Evolutionary conservation across 208 protist species (phyloP).

Genomic region (Trichomonas gallinae): DNA sequence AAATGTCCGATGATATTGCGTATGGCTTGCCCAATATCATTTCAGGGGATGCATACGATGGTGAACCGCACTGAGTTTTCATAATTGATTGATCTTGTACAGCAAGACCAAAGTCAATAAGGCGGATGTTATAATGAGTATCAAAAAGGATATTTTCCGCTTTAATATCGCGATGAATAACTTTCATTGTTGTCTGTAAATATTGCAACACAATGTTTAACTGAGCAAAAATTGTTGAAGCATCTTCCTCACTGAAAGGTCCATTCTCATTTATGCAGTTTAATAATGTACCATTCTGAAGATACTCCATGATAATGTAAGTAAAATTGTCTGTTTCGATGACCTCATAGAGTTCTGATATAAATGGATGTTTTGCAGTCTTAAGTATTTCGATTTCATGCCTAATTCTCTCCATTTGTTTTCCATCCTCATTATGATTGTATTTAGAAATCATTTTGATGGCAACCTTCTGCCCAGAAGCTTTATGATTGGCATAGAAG

Average conservation of each 20-base stretch:
- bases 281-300: background rate
- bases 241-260: background rate
- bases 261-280: background rate
- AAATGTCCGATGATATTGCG: background rate
- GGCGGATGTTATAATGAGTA: background rate
- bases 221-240: background rate
- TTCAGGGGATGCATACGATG: slow-evolving; percentile 14
- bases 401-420: background rate
- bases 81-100: background rate
- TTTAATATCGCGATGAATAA: background rate
- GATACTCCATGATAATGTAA: background rate
- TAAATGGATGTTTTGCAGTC: background rate
- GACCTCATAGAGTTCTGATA: background rate
- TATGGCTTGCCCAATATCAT: background rate
- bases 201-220: background rate
- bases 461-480: background rate
- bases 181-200: background rate
- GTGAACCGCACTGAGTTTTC: background rate
- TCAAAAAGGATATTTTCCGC: background rate
- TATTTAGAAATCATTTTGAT: background rate
- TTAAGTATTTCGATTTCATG: background rate
- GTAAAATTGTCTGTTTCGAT: background rate
- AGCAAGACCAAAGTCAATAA: background rate
- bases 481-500: background rate
- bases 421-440: background rate